A percentile compares a stretch with the other conserved stretches of the same genome.
Evolutionary conservation across 331 rosid genomes (phyloP).

Genomic region (Dryas integrifolia): DNA sequence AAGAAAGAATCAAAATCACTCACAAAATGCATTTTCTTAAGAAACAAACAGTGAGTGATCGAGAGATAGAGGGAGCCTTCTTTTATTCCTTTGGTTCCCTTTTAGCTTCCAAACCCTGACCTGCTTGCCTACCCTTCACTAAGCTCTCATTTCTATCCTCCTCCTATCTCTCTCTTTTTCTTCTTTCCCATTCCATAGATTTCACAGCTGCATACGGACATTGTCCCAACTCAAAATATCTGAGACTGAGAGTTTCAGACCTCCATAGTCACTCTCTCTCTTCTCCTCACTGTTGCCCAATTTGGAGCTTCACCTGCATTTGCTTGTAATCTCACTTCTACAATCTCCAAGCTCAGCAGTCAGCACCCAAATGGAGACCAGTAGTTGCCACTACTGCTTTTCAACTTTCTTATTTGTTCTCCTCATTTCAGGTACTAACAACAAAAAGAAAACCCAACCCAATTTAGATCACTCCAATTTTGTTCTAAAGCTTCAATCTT

Average conservation of each 20-base stretch:
- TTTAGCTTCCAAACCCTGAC: not conserved
- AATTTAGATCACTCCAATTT: not conserved
- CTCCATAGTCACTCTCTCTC: not conserved
- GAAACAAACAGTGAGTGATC: not conserved
- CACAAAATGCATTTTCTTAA: not conserved
- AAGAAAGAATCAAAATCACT: constrained; percentile 1
- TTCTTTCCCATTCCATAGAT: not conserved
- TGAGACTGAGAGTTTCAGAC: not conserved
- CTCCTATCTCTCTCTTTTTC: not conserved
- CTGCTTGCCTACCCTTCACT: not conserved
- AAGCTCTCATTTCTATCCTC: not conserved
- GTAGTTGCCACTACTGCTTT: constrained; percentile 1
- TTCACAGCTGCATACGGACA: constrained; percentile 6
- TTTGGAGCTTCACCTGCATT: constrained; percentile 1
- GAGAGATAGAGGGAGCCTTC: not conserved
- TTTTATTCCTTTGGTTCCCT: constrained; percentile 6
- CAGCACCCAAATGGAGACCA: constrained; percentile 7
- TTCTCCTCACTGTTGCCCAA: not conserved
- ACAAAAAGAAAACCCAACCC: constrained; percentile 5
- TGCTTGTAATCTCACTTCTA: not conserved
- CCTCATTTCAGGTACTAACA: constrained; percentile 27
- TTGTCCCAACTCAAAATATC: not conserved
- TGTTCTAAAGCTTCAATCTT: not conserved
- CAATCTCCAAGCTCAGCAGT: constrained; percentile 20
- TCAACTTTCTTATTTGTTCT: not conserved